Base-by-base conservation (phyloP, 306 rosid genomes). In the Prunus armeniaca region DNA sequence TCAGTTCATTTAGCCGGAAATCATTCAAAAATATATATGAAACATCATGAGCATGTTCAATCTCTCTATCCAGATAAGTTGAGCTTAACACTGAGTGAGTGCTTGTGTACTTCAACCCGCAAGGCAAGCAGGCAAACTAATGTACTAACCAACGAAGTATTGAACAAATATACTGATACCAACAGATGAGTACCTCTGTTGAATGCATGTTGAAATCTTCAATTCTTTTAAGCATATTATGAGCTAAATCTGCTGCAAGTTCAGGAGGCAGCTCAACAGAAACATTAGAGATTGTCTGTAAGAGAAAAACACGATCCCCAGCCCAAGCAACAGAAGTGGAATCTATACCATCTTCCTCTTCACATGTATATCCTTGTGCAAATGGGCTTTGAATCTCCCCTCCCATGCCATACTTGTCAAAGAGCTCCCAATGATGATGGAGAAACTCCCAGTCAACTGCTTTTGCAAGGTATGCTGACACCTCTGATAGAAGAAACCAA, bases 401-500 rank as follows among this genome's bases (percentile, higher is more conserved):
- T 82, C 54, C 81, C 71, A 77, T 81, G 71, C 82, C 82, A 73
- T 87, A 82, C 77, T 89, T 87, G 86, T 94, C 98, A 78, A 89
- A 96, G 74, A 92, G 91, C 86, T 89, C 80, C 97, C 98, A 94
- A 72, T 94, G 96, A 87, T 94, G 98, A 81, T 82, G 81, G 80
- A 94, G 98, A 78, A 94, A 94, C 73, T 92, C 88, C 98, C 97
- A 94, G 72, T 90, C 89, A 70, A 94, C 93, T 69, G 85, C 82
- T 87, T 90, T 89, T 74, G 91, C 77, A 84, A 94, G 95, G 80
- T 78, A 94, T 46, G 84, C 81, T 15, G 98, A 94, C 68, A 92
- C 91, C 90, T 94, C 97, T 27, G 98, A 92, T 69, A 94, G 76
- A 69, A 94, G 96, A 87, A 94, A 88, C 98, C 98, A 92, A 70